Conservation (phyloP, 768 basidiomycete genomes). For the Kwoniella sp. region DNA sequence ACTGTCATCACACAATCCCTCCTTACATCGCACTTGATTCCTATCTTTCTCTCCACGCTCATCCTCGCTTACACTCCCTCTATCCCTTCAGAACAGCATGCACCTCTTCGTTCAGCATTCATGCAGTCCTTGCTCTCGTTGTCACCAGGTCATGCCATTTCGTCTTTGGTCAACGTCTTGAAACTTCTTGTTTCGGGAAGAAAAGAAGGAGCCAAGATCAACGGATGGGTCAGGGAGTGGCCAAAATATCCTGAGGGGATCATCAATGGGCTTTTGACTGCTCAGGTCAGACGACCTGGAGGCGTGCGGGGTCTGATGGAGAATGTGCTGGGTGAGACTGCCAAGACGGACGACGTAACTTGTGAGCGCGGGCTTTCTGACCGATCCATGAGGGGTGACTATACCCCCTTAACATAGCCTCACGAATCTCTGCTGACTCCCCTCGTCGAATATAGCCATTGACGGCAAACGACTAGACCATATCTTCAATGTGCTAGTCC, state of each 20-base stretch:
- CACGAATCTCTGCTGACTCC: constrained; percentile 12
- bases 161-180: constrained; percentile 25
- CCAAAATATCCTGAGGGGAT: constrained; percentile 31
- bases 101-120: constrained; percentile 15
- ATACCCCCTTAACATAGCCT: too few species aligned
- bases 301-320: constrained; percentile 42
- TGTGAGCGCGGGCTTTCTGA: constrained; percentile 20
- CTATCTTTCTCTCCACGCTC: constrained; percentile 32
- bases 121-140: constrained; percentile 14
- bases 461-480: constrained; percentile 66
- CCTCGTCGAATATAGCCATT: constrained; percentile 19
- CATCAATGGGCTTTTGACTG: constrained; percentile 30
- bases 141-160: constrained; percentile 26
- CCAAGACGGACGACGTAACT: constrained; percentile 19
- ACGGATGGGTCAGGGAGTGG: constrained; percentile 30
- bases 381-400: too few species aligned
- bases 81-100: constrained; percentile 8
- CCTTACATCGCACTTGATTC: constrained; percentile 23
- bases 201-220: constrained; percentile 9
- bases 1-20: constrained; percentile 34
- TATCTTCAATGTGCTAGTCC: constrained; percentile 65
- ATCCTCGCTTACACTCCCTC: constrained; percentile 38
- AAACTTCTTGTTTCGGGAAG: constrained; percentile 15
- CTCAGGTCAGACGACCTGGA: constrained; percentile 33
- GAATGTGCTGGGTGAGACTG: constrained; percentile 39